Evolutionary conservation across 768 basidiomycete genomes (phyloP).

Genomic region (Boletus rubroflammeus): DNA sequence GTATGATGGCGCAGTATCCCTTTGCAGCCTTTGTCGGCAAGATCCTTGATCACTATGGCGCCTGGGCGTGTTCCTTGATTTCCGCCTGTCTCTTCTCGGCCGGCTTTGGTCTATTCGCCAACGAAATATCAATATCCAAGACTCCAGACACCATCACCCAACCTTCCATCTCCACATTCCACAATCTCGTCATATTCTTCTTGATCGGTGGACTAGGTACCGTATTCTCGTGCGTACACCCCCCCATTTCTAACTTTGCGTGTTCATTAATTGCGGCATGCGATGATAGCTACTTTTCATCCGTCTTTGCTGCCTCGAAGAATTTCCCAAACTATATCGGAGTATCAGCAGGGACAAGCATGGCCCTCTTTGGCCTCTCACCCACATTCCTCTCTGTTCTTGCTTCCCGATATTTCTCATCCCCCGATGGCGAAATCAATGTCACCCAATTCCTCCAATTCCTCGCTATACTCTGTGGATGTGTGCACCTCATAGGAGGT

Average conservation of each 20-base stretch:
- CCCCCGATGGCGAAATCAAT: conserved; percentile 40
- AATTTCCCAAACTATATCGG: conserved; percentile 64
- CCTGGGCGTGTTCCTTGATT: conserved; percentile 62
- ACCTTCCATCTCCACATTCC: conserved; percentile 45
- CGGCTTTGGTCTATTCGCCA: conserved; percentile 63
- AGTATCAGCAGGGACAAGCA: conserved; percentile 59
- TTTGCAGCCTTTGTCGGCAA: conserved; percentile 68
- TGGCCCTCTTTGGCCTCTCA: conserved; percentile 78
- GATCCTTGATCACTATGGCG: conserved; percentile 62
- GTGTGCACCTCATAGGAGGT: conserved; percentile 53
- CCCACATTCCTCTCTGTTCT: conserved; percentile 68
- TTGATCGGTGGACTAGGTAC: conserved; percentile 64
- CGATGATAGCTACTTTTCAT: conserved; percentile 57
- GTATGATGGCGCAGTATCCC: conserved; percentile 80
- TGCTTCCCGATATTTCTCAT: conserved; percentile 60
- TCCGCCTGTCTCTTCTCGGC: conserved; percentile 54
- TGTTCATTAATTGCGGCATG: background rate
- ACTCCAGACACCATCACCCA: conserved; percentile 37
- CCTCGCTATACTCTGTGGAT: conserved; percentile 51
- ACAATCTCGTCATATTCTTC: conserved; percentile 53
- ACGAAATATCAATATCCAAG: conserved; percentile 51
- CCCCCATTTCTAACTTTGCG: background rate
- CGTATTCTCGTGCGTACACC: conserved; percentile 60
- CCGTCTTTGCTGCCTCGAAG: conserved; percentile 71
- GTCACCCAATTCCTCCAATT: conserved; percentile 53